Evolutionary conservation across 2,329 filamentous ascomycete genomes (phyloP).

Genomic region (Zelopaecilomyces penicillatus): DNA sequence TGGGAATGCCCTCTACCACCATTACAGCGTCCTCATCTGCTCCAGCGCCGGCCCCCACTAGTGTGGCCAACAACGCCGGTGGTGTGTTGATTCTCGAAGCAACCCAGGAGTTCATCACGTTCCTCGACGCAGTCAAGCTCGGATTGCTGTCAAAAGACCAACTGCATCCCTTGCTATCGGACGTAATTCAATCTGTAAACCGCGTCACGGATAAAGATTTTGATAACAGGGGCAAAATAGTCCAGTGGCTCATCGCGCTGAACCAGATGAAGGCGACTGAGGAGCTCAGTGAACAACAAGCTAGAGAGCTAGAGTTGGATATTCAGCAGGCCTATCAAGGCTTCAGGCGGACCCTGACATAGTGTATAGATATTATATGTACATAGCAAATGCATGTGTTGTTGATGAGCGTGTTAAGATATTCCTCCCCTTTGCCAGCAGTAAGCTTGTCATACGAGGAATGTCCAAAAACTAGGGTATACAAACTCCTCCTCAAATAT

Average conservation of each 20-base stretch:
- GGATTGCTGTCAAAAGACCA: constrained; percentile 92
- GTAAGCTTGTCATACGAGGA: constrained; percentile 56
- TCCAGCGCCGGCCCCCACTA: constrained; percentile 33
- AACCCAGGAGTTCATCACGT: constrained; percentile 97
- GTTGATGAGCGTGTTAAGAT: background rate
- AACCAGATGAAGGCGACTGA: constrained; percentile 98
- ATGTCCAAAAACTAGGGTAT: constrained; percentile 97
- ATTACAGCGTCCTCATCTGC: constrained; percentile 45
- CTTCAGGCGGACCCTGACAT: constrained; percentile 72
- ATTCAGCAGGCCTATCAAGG: constrained; percentile 92
- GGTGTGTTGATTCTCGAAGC: constrained; percentile 73
- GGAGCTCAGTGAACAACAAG: constrained; percentile 79
- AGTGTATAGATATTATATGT: constrained; percentile 11
- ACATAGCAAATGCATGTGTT: background rate
- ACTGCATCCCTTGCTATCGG: constrained; percentile 86
- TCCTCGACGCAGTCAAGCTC: constrained; percentile 88
- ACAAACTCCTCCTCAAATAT: constrained; percentile 99
- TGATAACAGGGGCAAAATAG: constrained; percentile 91
- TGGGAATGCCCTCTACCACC: constrained; percentile 84
- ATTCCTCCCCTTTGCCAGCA: background rate
- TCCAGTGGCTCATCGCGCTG: constrained; percentile 93
- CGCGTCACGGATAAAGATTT: constrained; percentile 95
- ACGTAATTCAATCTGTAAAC: constrained; percentile 95
- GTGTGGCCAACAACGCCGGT: constrained; percentile 40
- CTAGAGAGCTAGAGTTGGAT: constrained; percentile 81